A percentile compares a stretch with the other conserved stretches of the same genome.
phyloP scores from a whole-genome alignment of 371 early-diverging fungal genomes.

The Mucor plumbeus region DNA sequence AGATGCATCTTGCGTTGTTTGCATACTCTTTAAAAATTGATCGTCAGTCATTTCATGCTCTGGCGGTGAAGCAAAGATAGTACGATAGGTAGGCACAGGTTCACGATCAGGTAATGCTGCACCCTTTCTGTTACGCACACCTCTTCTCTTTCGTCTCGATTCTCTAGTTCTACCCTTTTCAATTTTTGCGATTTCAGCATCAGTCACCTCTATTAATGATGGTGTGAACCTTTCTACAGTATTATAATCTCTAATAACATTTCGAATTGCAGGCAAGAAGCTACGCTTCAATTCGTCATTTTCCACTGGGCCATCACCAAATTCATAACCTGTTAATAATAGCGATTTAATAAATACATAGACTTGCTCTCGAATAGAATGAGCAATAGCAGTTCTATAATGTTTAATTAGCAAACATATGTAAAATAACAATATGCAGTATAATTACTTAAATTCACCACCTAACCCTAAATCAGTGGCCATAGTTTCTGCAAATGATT shows the following conservation, averaged over 20 bases:
- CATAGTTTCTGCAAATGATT: slow-evolving; percentile 30
- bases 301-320: slow-evolving; percentile 63
- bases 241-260: slow-evolving; percentile 56
- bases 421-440: background rate
- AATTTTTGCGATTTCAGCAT: slow-evolving; percentile 77
- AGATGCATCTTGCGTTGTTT: slow-evolving; percentile 15
- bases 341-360: slow-evolving; percentile 83
- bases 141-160: slow-evolving; percentile 77
- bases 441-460: slow-evolving; percentile 78
- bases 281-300: slow-evolving; percentile 77
- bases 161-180: slow-evolving; percentile 81
- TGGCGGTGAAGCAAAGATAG: slow-evolving; percentile 44
- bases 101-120: slow-evolving; percentile 74
- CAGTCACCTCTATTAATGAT: slow-evolving; percentile 69
- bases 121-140: slow-evolving; percentile 59
- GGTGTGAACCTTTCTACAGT: slow-evolving; percentile 66
- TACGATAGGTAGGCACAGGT: slow-evolving; percentile 49
- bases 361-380: slow-evolving; percentile 92
- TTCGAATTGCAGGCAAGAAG: slow-evolving; percentile 69
- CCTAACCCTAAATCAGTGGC: slow-evolving; percentile 70
- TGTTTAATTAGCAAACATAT: background rate
- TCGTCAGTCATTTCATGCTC: slow-evolving; percentile 53
- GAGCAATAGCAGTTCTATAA: slow-evolving; percentile 84
- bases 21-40: slow-evolving; percentile 35
- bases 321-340: slow-evolving; percentile 79